These are phyloP conservation scores for Hymenoscyphus repandus DNA, from an alignment of 2,329 filamentous ascomycete species.

Conservation along the genomic window DNA sequence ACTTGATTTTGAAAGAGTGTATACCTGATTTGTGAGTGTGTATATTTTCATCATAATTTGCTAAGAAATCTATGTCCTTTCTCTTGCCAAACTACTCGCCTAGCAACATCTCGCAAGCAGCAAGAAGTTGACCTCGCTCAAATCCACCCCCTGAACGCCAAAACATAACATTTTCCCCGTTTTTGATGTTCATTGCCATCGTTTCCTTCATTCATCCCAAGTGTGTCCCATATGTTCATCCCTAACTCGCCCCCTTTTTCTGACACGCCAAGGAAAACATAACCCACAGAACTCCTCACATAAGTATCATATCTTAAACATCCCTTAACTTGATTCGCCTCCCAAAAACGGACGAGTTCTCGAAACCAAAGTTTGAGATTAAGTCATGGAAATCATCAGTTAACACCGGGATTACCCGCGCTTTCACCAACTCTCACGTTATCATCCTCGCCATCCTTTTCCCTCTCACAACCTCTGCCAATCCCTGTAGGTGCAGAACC, in stretches of 20 bases:
- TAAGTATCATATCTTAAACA: not conserved
- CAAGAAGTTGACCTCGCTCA: too few species aligned
- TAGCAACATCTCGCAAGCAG: too few species aligned
- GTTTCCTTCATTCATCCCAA: too few species aligned
- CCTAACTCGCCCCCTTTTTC: not conserved
- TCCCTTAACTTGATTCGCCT: not conserved
- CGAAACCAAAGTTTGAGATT: not conserved
- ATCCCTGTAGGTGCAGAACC: not conserved
- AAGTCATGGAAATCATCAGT: conserved; percentile 5
- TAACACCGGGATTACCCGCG: conserved; percentile 44
- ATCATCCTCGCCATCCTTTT: conserved; percentile 46
- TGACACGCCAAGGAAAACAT: too few species aligned
- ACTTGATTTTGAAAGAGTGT: too few species aligned
- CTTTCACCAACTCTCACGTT: conserved; percentile 58
- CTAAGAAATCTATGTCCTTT: too few species aligned
- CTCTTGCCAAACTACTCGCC: too few species aligned
- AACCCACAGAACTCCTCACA: not conserved
- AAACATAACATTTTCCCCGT: too few species aligned
- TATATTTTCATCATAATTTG: too few species aligned
- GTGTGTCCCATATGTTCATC: not conserved
- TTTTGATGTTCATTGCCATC: too few species aligned
- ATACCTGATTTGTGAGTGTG: too few species aligned
- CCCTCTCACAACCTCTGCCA: conserved; percentile 35
- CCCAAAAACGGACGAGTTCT: not conserved
- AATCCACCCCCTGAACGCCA: too few species aligned